phyloP scores from a whole-genome alignment of 108 stramenopile genomes.

The Cyclotella baltica region DNA sequence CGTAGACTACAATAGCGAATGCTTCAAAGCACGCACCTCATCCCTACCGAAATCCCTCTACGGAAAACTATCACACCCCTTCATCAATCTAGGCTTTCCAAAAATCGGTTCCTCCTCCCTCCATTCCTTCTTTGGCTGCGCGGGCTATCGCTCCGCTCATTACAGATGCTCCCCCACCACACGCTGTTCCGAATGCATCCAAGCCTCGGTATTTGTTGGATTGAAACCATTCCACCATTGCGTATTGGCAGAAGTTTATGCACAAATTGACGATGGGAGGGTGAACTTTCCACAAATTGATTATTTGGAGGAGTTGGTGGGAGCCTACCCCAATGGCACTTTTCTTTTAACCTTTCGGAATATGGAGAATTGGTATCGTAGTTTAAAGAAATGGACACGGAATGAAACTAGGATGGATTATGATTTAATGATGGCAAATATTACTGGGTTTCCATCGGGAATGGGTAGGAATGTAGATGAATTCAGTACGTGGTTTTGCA shows the following conservation, averaged over 20 bases:
- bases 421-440: conserved; percentile 7
- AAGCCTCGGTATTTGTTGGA: background rate
- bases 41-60: conserved; percentile 2
- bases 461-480: conserved; percentile 16
- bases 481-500: conserved; percentile 25
- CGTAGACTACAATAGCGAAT: background rate
- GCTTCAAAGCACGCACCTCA: conserved; percentile 12
- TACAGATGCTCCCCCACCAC: conserved; percentile 3
- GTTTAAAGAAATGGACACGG: background rate
- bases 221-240: conserved; percentile 4
- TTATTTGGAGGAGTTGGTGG: conserved; percentile 9
- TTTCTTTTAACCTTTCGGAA: conserved; percentile 14
- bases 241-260: conserved; percentile 11
- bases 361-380: conserved; percentile 17
- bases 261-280: conserved; percentile 18
- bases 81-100: conserved; percentile 17
- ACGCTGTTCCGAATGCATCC: conserved; percentile 5
- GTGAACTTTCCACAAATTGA: conserved; percentile 11
- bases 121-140: conserved; percentile 20
- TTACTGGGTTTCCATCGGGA: conserved; percentile 15
- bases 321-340: conserved; percentile 1
- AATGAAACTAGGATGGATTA: conserved; percentile 2
- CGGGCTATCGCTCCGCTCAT: conserved; percentile 13
- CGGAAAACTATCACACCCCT: conserved; percentile 1
- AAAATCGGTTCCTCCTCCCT: conserved; percentile 20